Evolutionary conservation across 108 stramenopile genomes (phyloP).

Genomic region (Stephanodiscus minutulus): DNA sequence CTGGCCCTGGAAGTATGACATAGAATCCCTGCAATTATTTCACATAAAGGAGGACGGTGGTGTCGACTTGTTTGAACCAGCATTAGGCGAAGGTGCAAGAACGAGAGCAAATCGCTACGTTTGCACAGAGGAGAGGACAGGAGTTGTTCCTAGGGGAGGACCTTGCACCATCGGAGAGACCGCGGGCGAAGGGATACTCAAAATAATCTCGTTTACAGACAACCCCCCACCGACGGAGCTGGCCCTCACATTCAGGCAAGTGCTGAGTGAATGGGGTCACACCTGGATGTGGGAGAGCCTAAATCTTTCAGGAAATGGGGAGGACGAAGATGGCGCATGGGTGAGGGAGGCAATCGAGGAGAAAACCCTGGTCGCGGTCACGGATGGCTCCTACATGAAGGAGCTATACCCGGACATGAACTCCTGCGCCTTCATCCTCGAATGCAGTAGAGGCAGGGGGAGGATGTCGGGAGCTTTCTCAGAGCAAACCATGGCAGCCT

Average conservation of each 20-base stretch:
- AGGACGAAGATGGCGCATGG: background rate
- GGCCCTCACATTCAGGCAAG: too few species aligned
- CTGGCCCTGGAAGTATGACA: too few species aligned
- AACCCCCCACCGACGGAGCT: too few species aligned
- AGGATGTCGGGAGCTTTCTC: slow-evolving; percentile 1
- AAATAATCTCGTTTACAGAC: background rate
- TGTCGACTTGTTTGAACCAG: background rate
- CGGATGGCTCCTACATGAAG: too few species aligned
- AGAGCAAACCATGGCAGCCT: background rate
- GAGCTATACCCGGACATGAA: too few species aligned
- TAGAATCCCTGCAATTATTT: too few species aligned
- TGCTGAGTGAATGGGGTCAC: too few species aligned
- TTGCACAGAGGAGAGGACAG: background rate
- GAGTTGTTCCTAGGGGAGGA: too few species aligned
- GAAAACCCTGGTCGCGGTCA: background rate
- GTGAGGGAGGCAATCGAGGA: slow-evolving; percentile 6
- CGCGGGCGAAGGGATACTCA: background rate
- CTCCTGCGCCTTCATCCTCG: slow-evolving; percentile 20
- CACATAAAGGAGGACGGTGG: too few species aligned
- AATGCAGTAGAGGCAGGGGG: slow-evolving; percentile 18
- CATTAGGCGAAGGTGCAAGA: background rate
- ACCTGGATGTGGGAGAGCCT: too few species aligned
- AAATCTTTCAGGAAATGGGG: too few species aligned
- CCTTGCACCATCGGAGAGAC: background rate
- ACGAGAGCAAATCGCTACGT: background rate